Base-by-base conservation (phyloP, 345 rosid genomes). In the Schrenkiella parvula region DNA sequence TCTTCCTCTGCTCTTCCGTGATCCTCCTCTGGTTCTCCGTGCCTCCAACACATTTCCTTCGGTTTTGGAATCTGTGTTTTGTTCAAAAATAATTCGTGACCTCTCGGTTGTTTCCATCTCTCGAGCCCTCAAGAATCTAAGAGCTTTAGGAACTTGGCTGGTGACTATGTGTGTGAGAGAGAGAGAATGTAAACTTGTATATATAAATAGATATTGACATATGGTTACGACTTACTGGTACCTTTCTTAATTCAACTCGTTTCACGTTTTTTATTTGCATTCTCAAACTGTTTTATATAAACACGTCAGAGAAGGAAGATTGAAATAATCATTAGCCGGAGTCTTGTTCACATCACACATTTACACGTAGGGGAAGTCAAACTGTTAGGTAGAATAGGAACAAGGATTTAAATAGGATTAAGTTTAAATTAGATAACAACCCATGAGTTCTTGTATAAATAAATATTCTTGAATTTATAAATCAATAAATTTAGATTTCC, bases 81-180 rank as follows among this genome's bases (percentile, higher is more conserved):
- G 35, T 26, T 56, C 75, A 6, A 71, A 41, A 6, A 26, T 38
- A 29, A 48, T 26, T 18, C 74, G 28, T 35, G 59, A 70, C 19
- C 73, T 82, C 68, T 75, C 75, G 42, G 81, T 69, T 66, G 80
- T 81, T 72, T 83, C 78, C 77, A 65, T 73, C 34, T 72, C 82
- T 80, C 79, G 58, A 84, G 79, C 83, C 89, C 77, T 59, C 66
- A 82, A 3, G 79, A 81, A 78, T 85, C 34, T 13, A 26, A 12
- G 35, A 74, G 61, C 37, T 39, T 59, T 2, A 22, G 55, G 51
- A 35, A 5, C 28, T 55, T 32, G 17, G 53, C 8, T 39, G n/a
- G 23, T 35, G 22, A 21, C 32, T 6, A 32, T 57, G n/a, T 14
- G 6, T 60, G 75, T 5, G 44, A 18, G 62, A 34, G 28, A 19